Percentiles rank a stretch among this genome's conserved stretches.
Evolutionary conservation across 306 rosid genomes (phyloP).

Genomic region (Fragaria vesca): DNA sequence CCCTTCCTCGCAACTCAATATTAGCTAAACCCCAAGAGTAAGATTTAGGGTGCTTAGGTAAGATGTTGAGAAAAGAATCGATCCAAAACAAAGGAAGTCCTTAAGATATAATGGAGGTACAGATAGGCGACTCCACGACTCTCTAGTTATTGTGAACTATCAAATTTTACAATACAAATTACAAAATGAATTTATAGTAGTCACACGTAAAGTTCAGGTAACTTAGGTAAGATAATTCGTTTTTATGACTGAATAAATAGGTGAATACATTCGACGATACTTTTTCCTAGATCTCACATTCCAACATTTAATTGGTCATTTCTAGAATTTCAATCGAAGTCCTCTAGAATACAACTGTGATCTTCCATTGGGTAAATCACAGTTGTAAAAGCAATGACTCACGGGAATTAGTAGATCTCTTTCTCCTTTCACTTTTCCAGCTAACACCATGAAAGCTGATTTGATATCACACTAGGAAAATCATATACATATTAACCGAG

Average conservation of each 20-base stretch:
- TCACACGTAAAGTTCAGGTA: background rate
- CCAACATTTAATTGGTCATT: background rate
- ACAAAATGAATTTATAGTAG: too few relatives aligned
- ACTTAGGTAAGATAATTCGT: background rate
- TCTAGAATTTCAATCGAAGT: too few relatives aligned
- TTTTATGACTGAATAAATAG: background rate
- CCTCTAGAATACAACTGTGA: too few relatives aligned
- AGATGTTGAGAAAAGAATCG: too few relatives aligned
- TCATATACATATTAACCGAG: background rate
- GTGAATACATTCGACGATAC: background rate
- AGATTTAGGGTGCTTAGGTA: background rate
- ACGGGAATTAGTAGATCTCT: background rate
- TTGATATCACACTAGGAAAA: background rate
- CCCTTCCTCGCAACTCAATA: background rate
- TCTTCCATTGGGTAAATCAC: background rate
- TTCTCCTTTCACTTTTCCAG: background rate
- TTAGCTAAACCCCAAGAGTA: background rate
- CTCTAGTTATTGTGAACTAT: background rate
- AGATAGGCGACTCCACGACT: too few relatives aligned
- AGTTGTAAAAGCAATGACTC: conserved; percentile 4
- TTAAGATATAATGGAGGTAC: too few relatives aligned
- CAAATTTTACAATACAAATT: background rate
- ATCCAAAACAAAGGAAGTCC: too few relatives aligned
- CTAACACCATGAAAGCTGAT: background rate
- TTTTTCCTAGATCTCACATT: background rate